These are phyloP conservation scores for Scheffersomyces insectosa DNA, from an alignment of 1,139 yeast genomes.

Conservation along the genomic window DNA sequence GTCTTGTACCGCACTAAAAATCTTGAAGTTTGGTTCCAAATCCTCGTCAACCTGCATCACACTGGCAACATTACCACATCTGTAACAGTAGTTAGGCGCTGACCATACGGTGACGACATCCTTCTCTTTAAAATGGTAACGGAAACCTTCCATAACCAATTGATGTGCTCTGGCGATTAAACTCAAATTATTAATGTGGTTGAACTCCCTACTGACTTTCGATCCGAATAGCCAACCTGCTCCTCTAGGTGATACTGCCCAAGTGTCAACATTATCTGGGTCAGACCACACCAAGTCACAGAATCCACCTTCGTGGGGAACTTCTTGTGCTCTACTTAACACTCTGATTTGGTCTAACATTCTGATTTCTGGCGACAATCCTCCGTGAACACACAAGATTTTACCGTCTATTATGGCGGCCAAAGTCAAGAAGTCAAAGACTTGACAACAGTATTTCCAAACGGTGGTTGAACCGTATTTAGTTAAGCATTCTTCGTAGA, in stretches of 20 bases:
- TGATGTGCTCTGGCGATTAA: conserved; percentile 97
- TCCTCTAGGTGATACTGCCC: conserved; percentile 99
- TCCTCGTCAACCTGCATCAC: conserved; percentile 94
- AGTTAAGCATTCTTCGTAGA: conserved; percentile 85
- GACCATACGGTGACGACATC: conserved; percentile 98
- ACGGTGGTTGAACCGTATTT: conserved; percentile 96
- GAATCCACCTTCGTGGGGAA: conserved; percentile 98
- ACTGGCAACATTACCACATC: conserved; percentile 98
- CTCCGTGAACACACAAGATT: conserved; percentile 93
- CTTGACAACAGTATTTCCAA: conserved; percentile 97
- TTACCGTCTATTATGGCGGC: conserved; percentile 96
- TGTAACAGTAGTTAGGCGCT: conserved; percentile 96
- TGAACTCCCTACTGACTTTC: conserved; percentile 89
- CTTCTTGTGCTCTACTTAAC: conserved; percentile 96
- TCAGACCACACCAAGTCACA: conserved; percentile 98
- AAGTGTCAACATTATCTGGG: conserved; percentile 95
- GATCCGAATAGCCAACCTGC: conserved; percentile 98
- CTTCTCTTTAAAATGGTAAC: conserved; percentile 91
- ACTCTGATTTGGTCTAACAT: conserved; percentile 96
- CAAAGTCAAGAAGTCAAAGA: conserved; percentile 85
- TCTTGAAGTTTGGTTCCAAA: conserved; percentile 84
- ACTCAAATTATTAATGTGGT: conserved; percentile 83
- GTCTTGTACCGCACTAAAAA: conserved; percentile 94
- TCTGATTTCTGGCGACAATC: conserved; percentile 95
- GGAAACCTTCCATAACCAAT: conserved; percentile 96